Evolutionary conservation across 176 grass and related monocot genomes (phyloP).

Genomic region (Otatea glauca): DNA sequence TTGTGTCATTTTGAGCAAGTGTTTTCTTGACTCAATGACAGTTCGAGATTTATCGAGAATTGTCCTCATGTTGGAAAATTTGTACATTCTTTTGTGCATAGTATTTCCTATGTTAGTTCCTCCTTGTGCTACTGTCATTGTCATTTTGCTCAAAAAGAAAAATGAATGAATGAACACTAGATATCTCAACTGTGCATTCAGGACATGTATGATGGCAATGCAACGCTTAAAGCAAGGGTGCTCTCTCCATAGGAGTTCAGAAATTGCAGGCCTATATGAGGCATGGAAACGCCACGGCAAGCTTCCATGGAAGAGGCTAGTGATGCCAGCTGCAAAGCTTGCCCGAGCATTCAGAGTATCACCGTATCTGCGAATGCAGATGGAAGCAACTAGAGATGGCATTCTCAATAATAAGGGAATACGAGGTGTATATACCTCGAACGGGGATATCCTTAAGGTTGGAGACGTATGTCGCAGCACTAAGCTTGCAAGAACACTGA

Average conservation of each 20-base stretch:
- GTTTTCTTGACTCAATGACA: background rate
- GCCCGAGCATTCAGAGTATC: slow-evolving; percentile 71
- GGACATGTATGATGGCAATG: slow-evolving; percentile 87
- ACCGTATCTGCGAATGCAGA: slow-evolving; percentile 81
- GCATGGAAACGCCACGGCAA: slow-evolving; percentile 84
- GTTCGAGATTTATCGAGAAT: background rate
- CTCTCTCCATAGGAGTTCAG: slow-evolving; percentile 78
- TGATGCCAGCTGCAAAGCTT: slow-evolving; percentile 59
- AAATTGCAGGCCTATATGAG: slow-evolving; percentile 70
- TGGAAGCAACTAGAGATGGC: slow-evolving; percentile 59
- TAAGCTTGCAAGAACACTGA: slow-evolving; percentile 60
- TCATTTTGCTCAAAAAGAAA: no score
- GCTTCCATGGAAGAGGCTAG: slow-evolving; percentile 75
- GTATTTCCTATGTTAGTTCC: background rate
- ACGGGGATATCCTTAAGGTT: slow-evolving; percentile 57
- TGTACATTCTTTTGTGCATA: background rate
- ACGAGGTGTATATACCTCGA: slow-evolving; percentile 52
- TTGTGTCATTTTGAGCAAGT: background rate
- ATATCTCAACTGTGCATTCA: slow-evolving; percentile 30
- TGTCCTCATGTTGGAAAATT: background rate
- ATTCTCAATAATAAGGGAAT: slow-evolving; percentile 67
- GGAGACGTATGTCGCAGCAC: slow-evolving; percentile 70
- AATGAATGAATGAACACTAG: background rate
- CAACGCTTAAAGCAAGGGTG: slow-evolving; percentile 63
- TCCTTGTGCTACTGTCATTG: background rate